Evolutionary conservation across 208 protist species (phyloP).

Genomic region (Trypanosoma boissoni): DNA sequence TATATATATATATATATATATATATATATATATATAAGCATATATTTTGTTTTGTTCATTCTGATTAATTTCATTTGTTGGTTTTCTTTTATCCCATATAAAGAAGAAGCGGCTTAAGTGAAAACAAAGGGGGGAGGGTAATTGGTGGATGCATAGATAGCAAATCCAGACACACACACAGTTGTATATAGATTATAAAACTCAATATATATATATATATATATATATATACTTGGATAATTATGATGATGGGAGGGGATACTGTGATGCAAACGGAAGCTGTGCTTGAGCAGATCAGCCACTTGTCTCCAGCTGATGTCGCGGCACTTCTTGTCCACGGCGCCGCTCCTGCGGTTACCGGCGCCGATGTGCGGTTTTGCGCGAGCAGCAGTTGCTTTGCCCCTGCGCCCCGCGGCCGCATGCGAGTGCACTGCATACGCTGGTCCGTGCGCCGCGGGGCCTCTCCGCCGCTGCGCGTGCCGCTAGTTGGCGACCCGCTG

Average conservation of each 20-base stretch:
- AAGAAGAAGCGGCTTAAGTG: background rate
- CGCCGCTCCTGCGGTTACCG: no score
- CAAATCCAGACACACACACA: background rate
- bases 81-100: no score
- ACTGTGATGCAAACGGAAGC: background rate
- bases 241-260: background rate
- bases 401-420: background rate
- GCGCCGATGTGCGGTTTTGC: slow-evolving; percentile 14
- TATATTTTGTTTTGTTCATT: background rate
- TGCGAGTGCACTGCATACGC: slow-evolving; percentile 18
- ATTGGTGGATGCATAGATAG: background rate
- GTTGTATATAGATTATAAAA: background rate
- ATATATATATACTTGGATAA: background rate
- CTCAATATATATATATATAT: background rate
- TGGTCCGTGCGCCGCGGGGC: slow-evolving; percentile 11
- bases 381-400: slow-evolving; percentile 6
- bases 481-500: background rate
- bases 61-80: no score
- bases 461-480: slow-evolving; percentile 16
- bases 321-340: slow-evolving; percentile 17
- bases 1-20: background rate
- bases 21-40: background rate
- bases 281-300: slow-evolving; percentile 15
- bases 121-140: background rate
- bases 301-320: slow-evolving; percentile 20